Conservation (phyloP, 148 eudicot genomes). For the Amaranthus palmeri region DNA sequence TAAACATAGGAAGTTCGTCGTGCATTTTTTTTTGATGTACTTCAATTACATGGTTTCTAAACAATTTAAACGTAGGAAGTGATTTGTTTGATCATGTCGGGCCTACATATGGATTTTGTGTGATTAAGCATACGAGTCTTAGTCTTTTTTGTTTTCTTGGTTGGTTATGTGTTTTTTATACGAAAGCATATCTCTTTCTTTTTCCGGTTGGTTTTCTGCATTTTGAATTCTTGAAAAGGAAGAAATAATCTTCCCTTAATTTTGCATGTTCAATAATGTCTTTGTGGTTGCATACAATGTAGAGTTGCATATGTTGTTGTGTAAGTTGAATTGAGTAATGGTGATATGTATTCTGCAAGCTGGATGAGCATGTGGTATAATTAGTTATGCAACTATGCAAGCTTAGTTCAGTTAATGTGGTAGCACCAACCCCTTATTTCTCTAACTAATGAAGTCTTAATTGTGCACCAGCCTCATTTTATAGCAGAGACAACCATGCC, state of each 20-base stretch:
- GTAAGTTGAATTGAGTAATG: too few species aligned
- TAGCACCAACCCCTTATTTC: neutral
- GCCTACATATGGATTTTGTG: neutral
- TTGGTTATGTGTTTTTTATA: neutral
- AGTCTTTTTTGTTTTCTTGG: neutral
- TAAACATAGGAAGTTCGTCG: neutral
- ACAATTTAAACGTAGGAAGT: neutral
- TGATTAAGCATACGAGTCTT: neutral
- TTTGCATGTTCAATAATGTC: neutral
- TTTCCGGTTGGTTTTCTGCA: neutral
- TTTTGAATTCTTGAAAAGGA: neutral
- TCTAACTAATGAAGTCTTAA: constrained; percentile 6
- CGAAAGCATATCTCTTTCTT: neutral
- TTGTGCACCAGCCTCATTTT: constrained; percentile 54
- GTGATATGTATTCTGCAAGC: too few species aligned
- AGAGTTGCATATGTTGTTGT: too few species aligned
- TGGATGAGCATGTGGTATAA: neutral
- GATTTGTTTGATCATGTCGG: neutral
- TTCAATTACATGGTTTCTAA: too few species aligned
- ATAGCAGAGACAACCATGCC: constrained; percentile 95
- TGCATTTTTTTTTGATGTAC: neutral
- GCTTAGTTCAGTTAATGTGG: neutral
- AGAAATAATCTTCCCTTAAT: neutral
- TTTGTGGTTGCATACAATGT: too few species aligned
- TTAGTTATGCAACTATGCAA: neutral